A percentile compares a stretch with the other conserved stretches of the same genome.
phyloP scores from a whole-genome alignment of 2,329 filamentous ascomycete genomes.

The Ophiocordyceps camponoti-rufipedis region DNA sequence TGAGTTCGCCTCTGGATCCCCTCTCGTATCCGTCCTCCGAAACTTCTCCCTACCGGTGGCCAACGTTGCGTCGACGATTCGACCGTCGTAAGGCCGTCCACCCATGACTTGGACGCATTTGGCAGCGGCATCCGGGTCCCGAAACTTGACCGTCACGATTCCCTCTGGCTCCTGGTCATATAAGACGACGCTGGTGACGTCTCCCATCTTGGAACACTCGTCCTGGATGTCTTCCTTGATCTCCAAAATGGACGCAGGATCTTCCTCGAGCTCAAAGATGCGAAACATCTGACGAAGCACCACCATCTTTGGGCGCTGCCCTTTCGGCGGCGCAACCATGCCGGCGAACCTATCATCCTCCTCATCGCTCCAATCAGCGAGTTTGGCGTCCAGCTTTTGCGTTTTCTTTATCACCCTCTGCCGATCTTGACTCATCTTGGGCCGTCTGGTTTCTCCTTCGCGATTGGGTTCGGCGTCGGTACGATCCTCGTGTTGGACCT shows the following conservation, averaged over 20 bases:
- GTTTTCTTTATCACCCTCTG: slow-evolving; percentile 84
- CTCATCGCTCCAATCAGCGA: slow-evolving; percentile 66
- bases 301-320: slow-evolving; percentile 59
- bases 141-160: slow-evolving; percentile 71
- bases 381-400: slow-evolving; percentile 76
- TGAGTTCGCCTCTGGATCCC: slow-evolving; percentile 20
- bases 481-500: slow-evolving; percentile 47
- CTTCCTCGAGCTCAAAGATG: slow-evolving; percentile 64
- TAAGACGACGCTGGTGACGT: slow-evolving; percentile 78
- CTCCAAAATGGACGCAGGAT: slow-evolving; percentile 65
- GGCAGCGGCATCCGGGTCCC: slow-evolving; percentile 48
- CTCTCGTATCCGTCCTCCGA: slow-evolving; percentile 40
- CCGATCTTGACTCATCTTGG: slow-evolving; percentile 49
- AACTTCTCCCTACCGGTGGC: slow-evolving; percentile 57
- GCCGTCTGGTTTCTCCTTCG: slow-evolving; percentile 21
- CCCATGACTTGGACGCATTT: slow-evolving; percentile 61
- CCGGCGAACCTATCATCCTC: slow-evolving; percentile 55
- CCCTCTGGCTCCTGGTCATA: slow-evolving; percentile 78
- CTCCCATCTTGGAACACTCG: slow-evolving; percentile 71
- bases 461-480: slow-evolving; percentile 9
- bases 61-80: slow-evolving; percentile 52
- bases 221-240: slow-evolving; percentile 91
- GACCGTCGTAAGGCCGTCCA: slow-evolving; percentile 61
- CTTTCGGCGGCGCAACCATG: slow-evolving; percentile 21
- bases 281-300: slow-evolving; percentile 92